A percentile compares a stretch with the other conserved stretches of the same genome.
Conservation (phyloP, 176 grass and related monocot species). For the Stipa capillata region DNA sequence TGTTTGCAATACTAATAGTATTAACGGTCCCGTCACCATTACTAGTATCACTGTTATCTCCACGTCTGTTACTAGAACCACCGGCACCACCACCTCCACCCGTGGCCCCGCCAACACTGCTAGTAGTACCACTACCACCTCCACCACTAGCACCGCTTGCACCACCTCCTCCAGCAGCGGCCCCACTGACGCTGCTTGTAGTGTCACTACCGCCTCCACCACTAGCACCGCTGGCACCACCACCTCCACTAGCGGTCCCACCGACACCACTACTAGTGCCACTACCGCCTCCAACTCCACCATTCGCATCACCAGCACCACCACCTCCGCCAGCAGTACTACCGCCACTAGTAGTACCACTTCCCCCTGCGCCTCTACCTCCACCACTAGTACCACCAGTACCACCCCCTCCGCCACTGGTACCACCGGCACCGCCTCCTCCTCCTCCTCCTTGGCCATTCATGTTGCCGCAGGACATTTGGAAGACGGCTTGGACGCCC, state of each 20-base stretch:
- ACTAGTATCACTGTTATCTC: background rate
- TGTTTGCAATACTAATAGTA: background rate
- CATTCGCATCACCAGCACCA: background rate
- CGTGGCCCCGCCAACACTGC: background rate
- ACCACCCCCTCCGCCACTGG: background rate
- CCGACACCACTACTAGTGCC: background rate
- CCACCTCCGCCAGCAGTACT: no score
- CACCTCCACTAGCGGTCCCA: background rate
- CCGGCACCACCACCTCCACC: background rate
- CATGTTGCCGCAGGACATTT: constrained; percentile 53
- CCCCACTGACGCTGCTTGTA: background rate
- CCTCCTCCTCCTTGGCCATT: background rate
- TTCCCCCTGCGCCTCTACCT: no score
- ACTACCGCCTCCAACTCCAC: no score
- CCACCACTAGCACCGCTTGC: no score
- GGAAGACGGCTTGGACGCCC: constrained; percentile 68
- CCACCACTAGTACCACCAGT: no score
- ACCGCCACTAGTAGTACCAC: no score
- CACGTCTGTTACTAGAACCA: background rate
- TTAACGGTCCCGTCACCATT: background rate
- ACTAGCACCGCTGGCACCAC: no score
- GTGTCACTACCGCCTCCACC: no score
- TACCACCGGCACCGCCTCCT: background rate
- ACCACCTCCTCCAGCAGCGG: background rate
- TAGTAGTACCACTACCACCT: background rate